phyloP scores from a whole-genome alignment of 805 yeast genomes.

The Ogataea paradorogensis region DNA sequence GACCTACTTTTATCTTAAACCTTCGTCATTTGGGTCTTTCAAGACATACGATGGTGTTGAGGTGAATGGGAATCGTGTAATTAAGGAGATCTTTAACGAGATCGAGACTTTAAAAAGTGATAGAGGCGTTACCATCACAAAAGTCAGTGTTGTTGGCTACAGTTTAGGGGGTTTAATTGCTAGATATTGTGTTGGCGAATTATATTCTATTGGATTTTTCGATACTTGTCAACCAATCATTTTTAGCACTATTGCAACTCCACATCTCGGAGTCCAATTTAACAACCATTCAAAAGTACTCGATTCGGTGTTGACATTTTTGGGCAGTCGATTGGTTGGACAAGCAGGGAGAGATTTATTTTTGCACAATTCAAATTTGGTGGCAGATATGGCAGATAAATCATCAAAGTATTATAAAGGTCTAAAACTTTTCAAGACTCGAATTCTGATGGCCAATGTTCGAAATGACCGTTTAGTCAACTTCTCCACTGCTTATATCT shows the following conservation, averaged over 20 bases:
- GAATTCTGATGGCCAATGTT: constrained; percentile 67
- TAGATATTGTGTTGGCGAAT: constrained; percentile 64
- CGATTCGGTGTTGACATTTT: constrained; percentile 41
- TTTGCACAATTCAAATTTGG: constrained; percentile 43
- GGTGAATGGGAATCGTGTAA: constrained; percentile 64
- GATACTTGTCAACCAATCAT: constrained; percentile 56
- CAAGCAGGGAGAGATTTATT: constrained; percentile 76
- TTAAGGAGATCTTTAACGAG: constrained; percentile 58
- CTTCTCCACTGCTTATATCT: constrained; percentile 77
- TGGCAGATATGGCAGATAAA: constrained; percentile 55
- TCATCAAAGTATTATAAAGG: constrained; percentile 51
- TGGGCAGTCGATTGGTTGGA: constrained; percentile 58
- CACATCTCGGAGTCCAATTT: constrained; percentile 66
- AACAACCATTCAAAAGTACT: constrained; percentile 34
- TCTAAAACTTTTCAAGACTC: constrained; percentile 51
- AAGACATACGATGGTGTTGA: constrained; percentile 85
- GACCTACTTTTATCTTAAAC: constrained; percentile 44
- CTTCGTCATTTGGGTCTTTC: constrained; percentile 61
- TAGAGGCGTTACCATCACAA: constrained; percentile 35
- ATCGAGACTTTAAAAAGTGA: constrained; percentile 36
- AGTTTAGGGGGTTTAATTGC: constrained; percentile 86
- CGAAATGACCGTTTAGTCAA: constrained; percentile 85
- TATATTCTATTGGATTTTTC: constrained; percentile 49
- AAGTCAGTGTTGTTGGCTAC: constrained; percentile 80
- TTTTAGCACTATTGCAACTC: constrained; percentile 72